Conservation (phyloP, 768 basidiomycete species). For the Kwoniella sp. region DNA sequence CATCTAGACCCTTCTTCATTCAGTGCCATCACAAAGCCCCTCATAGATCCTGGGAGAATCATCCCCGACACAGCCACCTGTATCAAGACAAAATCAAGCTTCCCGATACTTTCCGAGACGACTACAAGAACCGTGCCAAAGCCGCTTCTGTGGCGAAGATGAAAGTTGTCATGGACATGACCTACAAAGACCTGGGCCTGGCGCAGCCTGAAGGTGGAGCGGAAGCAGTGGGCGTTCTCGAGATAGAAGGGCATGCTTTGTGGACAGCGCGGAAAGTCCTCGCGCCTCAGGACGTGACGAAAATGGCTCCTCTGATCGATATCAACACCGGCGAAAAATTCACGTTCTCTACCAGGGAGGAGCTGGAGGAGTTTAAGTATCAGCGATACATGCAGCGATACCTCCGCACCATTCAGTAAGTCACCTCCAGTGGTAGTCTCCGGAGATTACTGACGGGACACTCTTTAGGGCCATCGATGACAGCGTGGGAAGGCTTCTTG, state of each 20-base stretch:
- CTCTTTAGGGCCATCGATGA: too few species aligned
- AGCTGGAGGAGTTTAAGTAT: slow-evolving; percentile 36
- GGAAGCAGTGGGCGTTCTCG: slow-evolving; percentile 21
- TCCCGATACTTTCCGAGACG: slow-evolving; percentile 37
- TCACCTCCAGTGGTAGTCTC: too few species aligned
- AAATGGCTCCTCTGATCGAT: slow-evolving; percentile 26
- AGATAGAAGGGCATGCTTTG: slow-evolving; percentile 5
- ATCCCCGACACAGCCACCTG: slow-evolving; percentile 35
- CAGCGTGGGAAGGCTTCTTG: too few species aligned
- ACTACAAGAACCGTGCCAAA: slow-evolving; percentile 40
- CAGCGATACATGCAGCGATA: slow-evolving; percentile 44
- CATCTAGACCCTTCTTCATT: too few species aligned
- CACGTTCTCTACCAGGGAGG: slow-evolving; percentile 36
- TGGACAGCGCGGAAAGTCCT: slow-evolving; percentile 28
- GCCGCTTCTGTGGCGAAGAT: slow-evolving; percentile 38
- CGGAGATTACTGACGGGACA: too few species aligned
- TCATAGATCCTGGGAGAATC: slow-evolving; percentile 36
- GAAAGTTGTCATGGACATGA: slow-evolving; percentile 34
- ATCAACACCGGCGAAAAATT: slow-evolving; percentile 32
- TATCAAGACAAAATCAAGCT: slow-evolving; percentile 31
- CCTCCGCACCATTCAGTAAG: slow-evolving; percentile 30
- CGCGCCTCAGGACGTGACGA: slow-evolving; percentile 31
- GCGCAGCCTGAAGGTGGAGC: slow-evolving; percentile 34
- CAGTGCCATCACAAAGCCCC: slow-evolving; percentile 45
- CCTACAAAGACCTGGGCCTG: slow-evolving; percentile 29